These are phyloP conservation scores for Fermentozyma sake DNA, from an alignment of 1,139 yeast genomes.

Conservation along the genomic window DNA sequence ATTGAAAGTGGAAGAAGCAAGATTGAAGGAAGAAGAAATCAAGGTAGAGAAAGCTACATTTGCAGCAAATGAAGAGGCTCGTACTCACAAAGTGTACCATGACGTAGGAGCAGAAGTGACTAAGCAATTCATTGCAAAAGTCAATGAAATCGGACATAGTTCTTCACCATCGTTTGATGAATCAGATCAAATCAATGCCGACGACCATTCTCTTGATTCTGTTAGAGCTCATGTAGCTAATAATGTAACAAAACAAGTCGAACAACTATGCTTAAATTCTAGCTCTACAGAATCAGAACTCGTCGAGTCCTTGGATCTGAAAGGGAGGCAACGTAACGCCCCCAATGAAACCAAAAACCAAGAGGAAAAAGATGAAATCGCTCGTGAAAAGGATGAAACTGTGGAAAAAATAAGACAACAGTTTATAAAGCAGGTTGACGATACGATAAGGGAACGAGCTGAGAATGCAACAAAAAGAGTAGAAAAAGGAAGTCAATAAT, in stretches of 20 bases:
- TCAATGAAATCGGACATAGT: constrained; percentile 17
- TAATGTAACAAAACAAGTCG: constrained; percentile 20
- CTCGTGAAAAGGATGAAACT: constrained; percentile 8
- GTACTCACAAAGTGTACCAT: constrained; percentile 15
- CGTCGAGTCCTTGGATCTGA: not conserved
- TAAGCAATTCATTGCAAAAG: constrained; percentile 20
- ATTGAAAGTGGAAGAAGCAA: not conserved
- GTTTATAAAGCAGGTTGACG: constrained; percentile 20
- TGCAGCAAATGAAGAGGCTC: too few relatives aligned
- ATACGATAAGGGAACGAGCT: constrained; percentile 13
- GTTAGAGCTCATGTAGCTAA: constrained; percentile 19
- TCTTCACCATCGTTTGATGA: constrained; percentile 10
- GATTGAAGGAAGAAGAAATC: not conserved
- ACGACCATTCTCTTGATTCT: constrained; percentile 14
- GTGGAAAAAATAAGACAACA: constrained; percentile 16
- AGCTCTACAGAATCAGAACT: constrained; percentile 1
- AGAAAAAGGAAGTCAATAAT: constrained; percentile 2
- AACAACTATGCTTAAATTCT: too few relatives aligned
- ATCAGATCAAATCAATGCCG: too few relatives aligned
- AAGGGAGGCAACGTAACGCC: not conserved
- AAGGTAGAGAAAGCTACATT: not conserved
- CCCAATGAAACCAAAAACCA: not conserved
- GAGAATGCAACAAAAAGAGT: constrained; percentile 11
- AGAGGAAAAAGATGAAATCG: not conserved
- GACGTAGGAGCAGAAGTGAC: constrained; percentile 22